phyloP scores from a whole-genome alignment of 139 green algal genomes.

The Micractinium sp. region DNA sequence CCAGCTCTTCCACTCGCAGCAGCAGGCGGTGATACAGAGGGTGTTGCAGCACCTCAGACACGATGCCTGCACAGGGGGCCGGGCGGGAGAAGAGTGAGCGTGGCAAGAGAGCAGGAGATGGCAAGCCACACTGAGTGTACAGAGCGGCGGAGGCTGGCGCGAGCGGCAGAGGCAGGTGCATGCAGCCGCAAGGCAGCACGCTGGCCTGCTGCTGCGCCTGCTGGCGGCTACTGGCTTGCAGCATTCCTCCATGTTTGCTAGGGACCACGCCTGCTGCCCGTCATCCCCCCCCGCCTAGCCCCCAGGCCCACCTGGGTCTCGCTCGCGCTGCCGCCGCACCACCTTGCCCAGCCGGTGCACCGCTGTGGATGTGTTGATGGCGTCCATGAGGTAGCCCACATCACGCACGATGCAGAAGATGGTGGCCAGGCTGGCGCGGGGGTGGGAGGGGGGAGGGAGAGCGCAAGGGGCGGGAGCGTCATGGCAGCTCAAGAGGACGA shows the following conservation, averaged over 20 bases:
- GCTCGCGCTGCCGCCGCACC: constrained; percentile 15
- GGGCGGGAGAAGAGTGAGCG: neutral
- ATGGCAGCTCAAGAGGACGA: too few relatives aligned
- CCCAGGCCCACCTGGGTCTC: neutral
- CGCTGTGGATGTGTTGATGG: constrained; percentile 77
- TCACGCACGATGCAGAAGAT: constrained; percentile 62
- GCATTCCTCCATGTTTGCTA: too few relatives aligned
- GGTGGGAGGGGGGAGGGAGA: neutral
- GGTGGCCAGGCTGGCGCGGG: constrained; percentile 18
- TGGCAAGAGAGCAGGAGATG: neutral
- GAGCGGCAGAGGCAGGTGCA: neutral
- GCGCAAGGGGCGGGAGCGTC: too few relatives aligned
- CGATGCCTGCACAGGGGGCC: neutral
- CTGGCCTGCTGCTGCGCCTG: too few relatives aligned
- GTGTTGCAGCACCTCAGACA: constrained; percentile 2
- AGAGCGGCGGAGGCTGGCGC: too few relatives aligned
- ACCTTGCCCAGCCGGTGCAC: constrained; percentile 76
- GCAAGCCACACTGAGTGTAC: neutral
- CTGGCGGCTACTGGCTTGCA: too few relatives aligned
- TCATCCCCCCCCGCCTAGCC: too few relatives aligned
- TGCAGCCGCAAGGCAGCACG: too few relatives aligned
- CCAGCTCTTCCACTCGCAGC: constrained; percentile 50
- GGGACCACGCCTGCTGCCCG: neutral
- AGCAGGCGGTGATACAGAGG: constrained; percentile 45
- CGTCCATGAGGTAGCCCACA: constrained; percentile 56